phyloP scores from a whole-genome alignment of 352 stramenopile genomes.

The Plasmopara halstedii region DNA sequence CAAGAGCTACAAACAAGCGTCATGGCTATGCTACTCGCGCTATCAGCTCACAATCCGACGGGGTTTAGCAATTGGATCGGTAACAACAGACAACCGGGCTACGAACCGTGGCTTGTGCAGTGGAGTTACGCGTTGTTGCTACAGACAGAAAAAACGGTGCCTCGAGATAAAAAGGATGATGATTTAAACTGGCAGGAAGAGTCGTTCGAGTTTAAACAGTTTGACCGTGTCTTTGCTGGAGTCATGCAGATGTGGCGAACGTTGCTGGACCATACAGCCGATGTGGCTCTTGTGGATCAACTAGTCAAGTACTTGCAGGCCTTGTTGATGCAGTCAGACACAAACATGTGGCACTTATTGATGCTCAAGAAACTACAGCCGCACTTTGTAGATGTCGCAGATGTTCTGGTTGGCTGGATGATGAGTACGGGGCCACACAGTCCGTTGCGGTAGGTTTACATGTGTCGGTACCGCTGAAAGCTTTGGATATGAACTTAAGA shows the following conservation, averaged over 20 bases:
- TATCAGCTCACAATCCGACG: slow-evolving; percentile 32
- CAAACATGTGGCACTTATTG: slow-evolving; percentile 18
- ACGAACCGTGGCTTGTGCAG: slow-evolving; percentile 43
- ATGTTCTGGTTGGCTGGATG: slow-evolving; percentile 62
- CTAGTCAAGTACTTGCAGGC: slow-evolving; percentile 27
- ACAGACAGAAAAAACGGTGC: slow-evolving; percentile 29
- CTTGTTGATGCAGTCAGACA: slow-evolving; percentile 11
- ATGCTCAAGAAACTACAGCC: slow-evolving; percentile 41
- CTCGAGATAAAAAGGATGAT: slow-evolving; percentile 1
- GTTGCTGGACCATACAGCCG: slow-evolving; percentile 40
- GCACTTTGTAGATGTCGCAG: slow-evolving; percentile 66
- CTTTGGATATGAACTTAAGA: neutral
- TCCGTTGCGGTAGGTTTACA: slow-evolving; percentile 25
- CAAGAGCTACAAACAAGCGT: slow-evolving; percentile 35
- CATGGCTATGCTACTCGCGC: slow-evolving; percentile 27
- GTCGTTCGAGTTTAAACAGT: slow-evolving; percentile 36
- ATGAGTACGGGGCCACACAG: slow-evolving; percentile 34
- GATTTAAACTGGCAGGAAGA: slow-evolving; percentile 25
- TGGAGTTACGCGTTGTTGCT: slow-evolving; percentile 40
- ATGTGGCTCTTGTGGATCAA: slow-evolving; percentile 31
- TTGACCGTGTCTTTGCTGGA: slow-evolving; percentile 29
- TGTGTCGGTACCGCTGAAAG: neutral
- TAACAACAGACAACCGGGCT: slow-evolving; percentile 25
- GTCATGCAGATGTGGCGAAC: slow-evolving; percentile 42
- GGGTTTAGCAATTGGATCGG: slow-evolving; percentile 45